A percentile compares a stretch with the other conserved stretches of the same genome.
Conservation (phyloP, 1,284 basidiomycete species). For the Xanthoconium separans region DNA sequence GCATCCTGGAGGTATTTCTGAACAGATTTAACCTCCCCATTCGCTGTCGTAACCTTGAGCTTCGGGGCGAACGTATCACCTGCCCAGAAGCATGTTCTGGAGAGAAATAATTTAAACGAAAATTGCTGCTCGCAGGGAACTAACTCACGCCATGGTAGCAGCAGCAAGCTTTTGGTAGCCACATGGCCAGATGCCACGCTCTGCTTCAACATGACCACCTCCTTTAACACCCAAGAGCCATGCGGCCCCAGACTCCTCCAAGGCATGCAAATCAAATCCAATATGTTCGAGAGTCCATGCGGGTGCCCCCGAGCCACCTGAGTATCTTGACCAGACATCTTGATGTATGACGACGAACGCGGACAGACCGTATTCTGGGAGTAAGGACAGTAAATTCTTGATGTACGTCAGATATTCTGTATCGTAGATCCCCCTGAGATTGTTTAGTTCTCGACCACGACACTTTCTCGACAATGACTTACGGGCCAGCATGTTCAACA, state of each 20-base stretch:
- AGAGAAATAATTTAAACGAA: conserved; percentile 17
- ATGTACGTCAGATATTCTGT: conserved; percentile 83
- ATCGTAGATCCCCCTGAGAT: conserved; percentile 76
- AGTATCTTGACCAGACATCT: conserved; percentile 95
- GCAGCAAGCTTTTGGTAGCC: conserved; percentile 89
- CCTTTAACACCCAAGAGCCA: conserved; percentile 81
- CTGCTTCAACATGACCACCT: conserved; percentile 66
- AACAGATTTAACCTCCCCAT: conserved; percentile 58
- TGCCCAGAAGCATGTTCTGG: conserved; percentile 84
- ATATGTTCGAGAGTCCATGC: conserved; percentile 86
- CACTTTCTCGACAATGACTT: conserved; percentile 36
- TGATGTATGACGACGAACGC: conserved; percentile 86
- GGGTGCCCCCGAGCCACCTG: conserved; percentile 89
- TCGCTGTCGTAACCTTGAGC: conserved; percentile 50
- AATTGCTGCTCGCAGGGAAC: conserved; percentile 1
- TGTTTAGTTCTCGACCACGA: background rate
- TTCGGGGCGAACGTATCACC: conserved; percentile 84
- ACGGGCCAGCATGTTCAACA: conserved; percentile 89
- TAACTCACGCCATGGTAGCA: conserved; percentile 81
- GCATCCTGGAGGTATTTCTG: conserved; percentile 84
- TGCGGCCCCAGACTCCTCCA: conserved; percentile 82
- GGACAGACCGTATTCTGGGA: conserved; percentile 78
- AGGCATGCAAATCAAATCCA: conserved; percentile 74
- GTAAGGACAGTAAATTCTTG: conserved; percentile 66
- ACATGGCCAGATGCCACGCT: conserved; percentile 86